These are phyloP conservation scores for Amylocystis lapponica DNA, from an alignment of 768 basidiomycete species.

Conservation along the genomic window DNA sequence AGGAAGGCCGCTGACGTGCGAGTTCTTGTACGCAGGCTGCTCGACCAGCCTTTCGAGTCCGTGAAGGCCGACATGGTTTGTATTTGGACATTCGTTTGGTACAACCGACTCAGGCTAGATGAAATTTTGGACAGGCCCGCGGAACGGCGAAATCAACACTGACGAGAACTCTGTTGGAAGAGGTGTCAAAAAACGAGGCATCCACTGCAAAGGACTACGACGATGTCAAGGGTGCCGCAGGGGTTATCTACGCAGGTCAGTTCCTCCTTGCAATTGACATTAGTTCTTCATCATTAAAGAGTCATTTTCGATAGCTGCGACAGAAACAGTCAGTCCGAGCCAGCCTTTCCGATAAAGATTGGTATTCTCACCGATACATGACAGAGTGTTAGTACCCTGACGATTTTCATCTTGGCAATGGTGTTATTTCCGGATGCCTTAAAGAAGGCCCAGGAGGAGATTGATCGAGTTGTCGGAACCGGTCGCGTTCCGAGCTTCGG, in stretches of 20 bases:
- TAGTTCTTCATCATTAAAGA: neutral
- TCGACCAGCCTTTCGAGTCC: conserved; percentile 22
- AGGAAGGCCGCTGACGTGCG: conserved; percentile 7
- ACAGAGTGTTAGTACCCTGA: neutral
- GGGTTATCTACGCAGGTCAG: conserved; percentile 13
- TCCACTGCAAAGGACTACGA: neutral
- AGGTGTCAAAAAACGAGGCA: neutral
- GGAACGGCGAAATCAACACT: conserved; percentile 5
- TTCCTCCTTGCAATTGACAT: neutral
- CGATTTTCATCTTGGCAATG: neutral
- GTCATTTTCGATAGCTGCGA: neutral
- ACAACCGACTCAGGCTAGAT: neutral
- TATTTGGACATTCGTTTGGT: neutral
- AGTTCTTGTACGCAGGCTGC: conserved; percentile 7
- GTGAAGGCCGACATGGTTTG: conserved; percentile 26
- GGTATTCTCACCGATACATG: neutral
- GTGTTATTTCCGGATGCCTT: neutral
- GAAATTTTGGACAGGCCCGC: neutral
- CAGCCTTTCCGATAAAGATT: neutral
- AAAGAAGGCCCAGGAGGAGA: too few relatives aligned
- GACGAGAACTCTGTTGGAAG: conserved; percentile 1
- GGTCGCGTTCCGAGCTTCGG: too few relatives aligned
- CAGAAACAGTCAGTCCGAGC: neutral
- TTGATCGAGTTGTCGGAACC: too few relatives aligned
- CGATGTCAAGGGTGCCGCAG: neutral